These are phyloP conservation scores for Aphanomyces euteiches DNA, from an alignment of 352 stramenopile genomes.

Conservation along the genomic window DNA sequence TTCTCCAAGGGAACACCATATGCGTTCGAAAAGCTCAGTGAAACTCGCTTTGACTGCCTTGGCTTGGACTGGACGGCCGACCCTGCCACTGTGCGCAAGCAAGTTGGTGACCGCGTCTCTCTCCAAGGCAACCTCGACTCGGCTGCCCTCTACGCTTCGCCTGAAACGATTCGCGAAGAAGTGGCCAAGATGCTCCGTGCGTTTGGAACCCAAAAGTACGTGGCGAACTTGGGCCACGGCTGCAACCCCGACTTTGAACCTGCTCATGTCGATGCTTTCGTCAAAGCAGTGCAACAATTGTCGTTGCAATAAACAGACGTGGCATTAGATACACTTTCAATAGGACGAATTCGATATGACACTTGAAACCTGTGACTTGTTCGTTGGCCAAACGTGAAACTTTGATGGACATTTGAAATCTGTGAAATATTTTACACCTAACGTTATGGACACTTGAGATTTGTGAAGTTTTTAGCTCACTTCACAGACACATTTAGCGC, in stretches of 20 bases:
- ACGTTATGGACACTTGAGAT: conserved; percentile 11
- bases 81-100: conserved; percentile 75
- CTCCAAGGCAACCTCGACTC: conserved; percentile 94
- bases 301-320: conserved; percentile 76
- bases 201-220: conserved; percentile 93
- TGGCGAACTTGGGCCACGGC: conserved; percentile 97
- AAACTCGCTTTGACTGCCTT: conserved; percentile 94
- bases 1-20: conserved; percentile 86
- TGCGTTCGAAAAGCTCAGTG: conserved; percentile 60
- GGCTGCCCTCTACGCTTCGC: conserved; percentile 79
- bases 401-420: too few species aligned
- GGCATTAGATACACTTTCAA: too few species aligned
- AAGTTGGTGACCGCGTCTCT: conserved; percentile 63
- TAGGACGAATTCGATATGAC: too few species aligned
- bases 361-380: too few species aligned
- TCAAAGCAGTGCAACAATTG: conserved; percentile 94
- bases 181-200: conserved; percentile 92
- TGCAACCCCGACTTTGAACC: conserved; percentile 95
- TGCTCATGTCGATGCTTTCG: conserved; percentile 91
- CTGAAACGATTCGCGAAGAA: conserved; percentile 73
- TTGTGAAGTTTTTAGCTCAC: conserved; percentile 1
- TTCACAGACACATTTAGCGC: conserved; percentile 47
- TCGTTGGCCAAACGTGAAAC: too few species aligned
- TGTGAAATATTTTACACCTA: too few species aligned
- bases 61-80: conserved; percentile 93